Evolutionary conservation across 495 filamentous ascomycete genomes (phyloP).

Genomic region (Sordaria brevicollis): DNA sequence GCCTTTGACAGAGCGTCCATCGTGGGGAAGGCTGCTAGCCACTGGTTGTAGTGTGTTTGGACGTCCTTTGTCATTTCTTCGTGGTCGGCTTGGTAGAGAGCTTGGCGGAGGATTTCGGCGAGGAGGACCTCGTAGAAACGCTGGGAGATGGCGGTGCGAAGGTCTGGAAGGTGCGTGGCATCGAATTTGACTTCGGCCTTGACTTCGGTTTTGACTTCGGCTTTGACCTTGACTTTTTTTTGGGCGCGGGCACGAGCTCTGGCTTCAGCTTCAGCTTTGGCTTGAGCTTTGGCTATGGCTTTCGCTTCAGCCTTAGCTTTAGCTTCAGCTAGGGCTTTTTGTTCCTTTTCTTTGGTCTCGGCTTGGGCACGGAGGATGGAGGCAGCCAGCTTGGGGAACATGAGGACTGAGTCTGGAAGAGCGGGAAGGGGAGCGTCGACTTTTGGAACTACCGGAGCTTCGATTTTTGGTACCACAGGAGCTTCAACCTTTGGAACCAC

Average conservation of each 20-base stretch:
- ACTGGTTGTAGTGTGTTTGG: slow-evolving; percentile 32
- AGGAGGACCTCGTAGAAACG: slow-evolving; percentile 42
- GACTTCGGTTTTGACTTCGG: no score
- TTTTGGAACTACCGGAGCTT: background rate
- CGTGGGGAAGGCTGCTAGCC: slow-evolving; percentile 33
- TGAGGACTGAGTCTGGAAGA: background rate
- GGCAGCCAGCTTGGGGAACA: background rate
- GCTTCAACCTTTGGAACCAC: background rate
- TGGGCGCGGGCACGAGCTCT: no score
- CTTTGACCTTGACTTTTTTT: no score
- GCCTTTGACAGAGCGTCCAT: slow-evolving; percentile 22
- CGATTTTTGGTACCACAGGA: background rate
- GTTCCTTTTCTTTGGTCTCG: no score
- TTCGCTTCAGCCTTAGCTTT: no score
- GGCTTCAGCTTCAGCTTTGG: no score
- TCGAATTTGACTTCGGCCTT: no score
- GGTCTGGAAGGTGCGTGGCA: no score
- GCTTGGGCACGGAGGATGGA: background rate
- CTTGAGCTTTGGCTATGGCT: no score
- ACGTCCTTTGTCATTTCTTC: slow-evolving; percentile 7
- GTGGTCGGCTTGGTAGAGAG: slow-evolving; percentile 28
- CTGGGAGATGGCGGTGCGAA: slow-evolving; percentile 18
- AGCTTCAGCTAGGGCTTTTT: no score
- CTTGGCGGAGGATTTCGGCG: slow-evolving; percentile 40
- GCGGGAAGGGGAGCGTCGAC: background rate